These are phyloP conservation scores for Xerocomus spinulosus DNA, from an alignment of 768 basidiomycete species.

Conservation along the genomic window DNA sequence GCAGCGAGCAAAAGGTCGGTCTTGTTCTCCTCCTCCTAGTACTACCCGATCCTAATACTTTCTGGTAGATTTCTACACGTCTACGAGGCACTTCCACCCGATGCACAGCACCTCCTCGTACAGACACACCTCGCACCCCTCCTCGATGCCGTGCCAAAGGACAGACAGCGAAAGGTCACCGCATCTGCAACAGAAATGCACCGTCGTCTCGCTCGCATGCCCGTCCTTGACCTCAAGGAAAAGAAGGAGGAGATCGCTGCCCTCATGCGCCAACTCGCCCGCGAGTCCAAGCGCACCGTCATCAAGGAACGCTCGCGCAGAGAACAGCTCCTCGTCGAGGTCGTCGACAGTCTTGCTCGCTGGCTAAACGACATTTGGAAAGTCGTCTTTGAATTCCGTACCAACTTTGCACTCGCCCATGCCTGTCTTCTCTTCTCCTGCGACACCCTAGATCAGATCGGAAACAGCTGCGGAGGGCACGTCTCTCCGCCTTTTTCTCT, in stretches of 20 bases:
- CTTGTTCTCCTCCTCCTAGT: too few relatives aligned
- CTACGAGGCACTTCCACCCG: constrained; percentile 49
- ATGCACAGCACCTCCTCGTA: constrained; percentile 46
- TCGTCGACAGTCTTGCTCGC: constrained; percentile 47
- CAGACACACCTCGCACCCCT: constrained; percentile 48
- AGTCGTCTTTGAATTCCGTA: constrained; percentile 53
- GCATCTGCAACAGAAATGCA: constrained; percentile 40
- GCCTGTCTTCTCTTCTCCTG: constrained; percentile 50
- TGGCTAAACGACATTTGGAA: constrained; percentile 67
- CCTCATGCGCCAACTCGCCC: constrained; percentile 49
- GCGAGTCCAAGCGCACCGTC: constrained; percentile 49
- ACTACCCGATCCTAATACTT: too few relatives aligned
- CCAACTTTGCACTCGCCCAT: constrained; percentile 50
- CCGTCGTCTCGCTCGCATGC: constrained; percentile 37
- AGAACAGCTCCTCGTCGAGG: constrained; percentile 53
- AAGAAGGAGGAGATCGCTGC: constrained; percentile 53
- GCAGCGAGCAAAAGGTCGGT: constrained; percentile 16
- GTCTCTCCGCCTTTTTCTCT: constrained; percentile 21
- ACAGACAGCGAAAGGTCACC: constrained; percentile 37
- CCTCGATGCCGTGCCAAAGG: constrained; percentile 40
- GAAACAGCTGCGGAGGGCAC: constrained; percentile 34
- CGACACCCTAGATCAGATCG: constrained; percentile 44
- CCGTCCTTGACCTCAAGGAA: constrained; percentile 45
- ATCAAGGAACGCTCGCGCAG: constrained; percentile 51
- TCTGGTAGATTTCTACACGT: constrained; percentile 47